A percentile compares a stretch with the other conserved stretches of the same genome.
Evolutionary conservation across 2,329 filamentous ascomycete genomes (phyloP).

Genomic region (Botryotinia calthae): DNA sequence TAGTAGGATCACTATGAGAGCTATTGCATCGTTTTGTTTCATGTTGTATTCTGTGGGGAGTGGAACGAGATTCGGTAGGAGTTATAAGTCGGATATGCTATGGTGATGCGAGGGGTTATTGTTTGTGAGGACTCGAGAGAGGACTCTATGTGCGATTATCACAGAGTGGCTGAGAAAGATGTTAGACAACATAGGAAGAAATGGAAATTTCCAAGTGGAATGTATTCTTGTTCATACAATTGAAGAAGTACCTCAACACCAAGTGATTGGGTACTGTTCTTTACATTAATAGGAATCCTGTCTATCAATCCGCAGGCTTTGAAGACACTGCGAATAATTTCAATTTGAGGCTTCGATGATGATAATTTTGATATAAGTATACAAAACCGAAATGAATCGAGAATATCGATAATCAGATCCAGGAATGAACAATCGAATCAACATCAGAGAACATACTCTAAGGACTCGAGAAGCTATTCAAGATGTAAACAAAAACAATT

Average conservation of each 20-base stretch:
- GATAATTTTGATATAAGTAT: not conserved
- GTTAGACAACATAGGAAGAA: not conserved
- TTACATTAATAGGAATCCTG: not conserved
- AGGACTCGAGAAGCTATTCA: not conserved
- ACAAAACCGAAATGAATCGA: not conserved
- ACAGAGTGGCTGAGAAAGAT: not conserved
- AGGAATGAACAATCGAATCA: not conserved
- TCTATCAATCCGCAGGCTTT: not conserved
- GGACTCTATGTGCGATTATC: not conserved
- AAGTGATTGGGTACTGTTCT: not conserved
- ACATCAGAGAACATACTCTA: no score
- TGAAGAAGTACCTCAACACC: not conserved
- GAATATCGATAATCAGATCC: not conserved
- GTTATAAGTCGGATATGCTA: not conserved
- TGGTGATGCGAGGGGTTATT: not conserved
- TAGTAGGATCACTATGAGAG: slow-evolving; percentile 8
- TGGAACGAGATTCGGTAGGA: not conserved
- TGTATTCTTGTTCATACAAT: not conserved
- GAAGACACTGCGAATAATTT: not conserved
- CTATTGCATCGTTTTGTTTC: slow-evolving; percentile 5
- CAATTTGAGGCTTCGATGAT: not conserved
- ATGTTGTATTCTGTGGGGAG: not conserved
- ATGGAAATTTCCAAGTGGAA: not conserved
- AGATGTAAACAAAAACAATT: slow-evolving; percentile 17
- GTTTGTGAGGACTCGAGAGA: not conserved